Base-by-base conservation (phyloP, 495 filamentous ascomycete genomes). In the Ramalina peruviana region DNA sequence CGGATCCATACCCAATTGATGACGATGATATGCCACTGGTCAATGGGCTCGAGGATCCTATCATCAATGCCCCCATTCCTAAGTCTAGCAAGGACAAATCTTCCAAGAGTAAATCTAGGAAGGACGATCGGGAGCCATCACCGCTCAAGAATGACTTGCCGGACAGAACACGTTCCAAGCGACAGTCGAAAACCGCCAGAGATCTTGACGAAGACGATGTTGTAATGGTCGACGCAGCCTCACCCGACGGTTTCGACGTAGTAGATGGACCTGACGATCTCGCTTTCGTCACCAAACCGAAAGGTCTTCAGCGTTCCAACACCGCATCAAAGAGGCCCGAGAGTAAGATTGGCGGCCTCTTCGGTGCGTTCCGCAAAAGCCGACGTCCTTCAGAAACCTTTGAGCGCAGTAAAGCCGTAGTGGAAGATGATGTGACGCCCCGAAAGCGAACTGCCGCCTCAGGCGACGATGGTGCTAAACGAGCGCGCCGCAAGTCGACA, bases 221-320 rank as follows among this genome's bases (percentile, higher is more conserved):
- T 50, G 66, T 72, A 26, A 69, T 75, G 59, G 67, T 72, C 19
- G 72, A 74, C 48, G 63, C 61, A 25, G 67, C 71, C 1, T 66
- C 63, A 51, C 58, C 60, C 25, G 63, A 58, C 16, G 62, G 57
- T 20, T 62, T 50, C 15, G 65, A 70, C 23, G 58, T 72, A 7
- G 41, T 63, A 16, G 67, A 66, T 30, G 69, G 71, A 2, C 66
- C 70, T 7, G 72, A 87, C 82, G 78, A 82, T 79, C 33, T 75
- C 81, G 58, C 87, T 72, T 59, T 72, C 83, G 58, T 94, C 72
- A 93, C 82, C 77, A 67, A 80, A 76, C 63, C 74, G 71, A 62
- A 76, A 76, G 59, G 67, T 23, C 66, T 71, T 7, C 46, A 65
- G 17, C 72, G 71, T 41, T 71, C 69, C 20, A 65, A 55, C 37